Evolutionary conservation across 2,329 filamentous ascomycete species (phyloP), one percentile per base, ranked within the genome.

Genomic region (Immersiporthe knoxdaviesiana): DNA sequence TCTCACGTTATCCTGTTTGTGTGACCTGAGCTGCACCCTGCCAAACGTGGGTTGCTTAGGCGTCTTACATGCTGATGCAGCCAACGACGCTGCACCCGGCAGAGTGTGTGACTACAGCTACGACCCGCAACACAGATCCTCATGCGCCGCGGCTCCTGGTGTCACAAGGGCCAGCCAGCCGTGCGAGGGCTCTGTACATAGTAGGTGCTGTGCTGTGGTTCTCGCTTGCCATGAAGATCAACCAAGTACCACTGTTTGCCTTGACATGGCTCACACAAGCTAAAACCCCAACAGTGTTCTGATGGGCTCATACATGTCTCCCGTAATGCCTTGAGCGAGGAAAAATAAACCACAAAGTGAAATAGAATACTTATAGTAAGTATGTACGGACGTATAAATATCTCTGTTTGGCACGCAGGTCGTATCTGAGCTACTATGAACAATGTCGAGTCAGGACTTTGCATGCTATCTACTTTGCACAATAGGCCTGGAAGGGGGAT

Each of bases 391-490:
- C 11, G 11, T 39, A 18, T 47, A 8, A 32, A 50, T 10, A 18
- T 32, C 10, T 27, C 24, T 37, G 32, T 30, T 30, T 50, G 50
- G 24, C n/a, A n/a, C 7, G 21, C 41, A 21, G 56, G 30, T 12
- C 6, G 8, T 21, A n/a, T n/a, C 56, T 32, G 56, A 37, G n/a
- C 24, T 50, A n/a, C 35, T 8, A 35, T 35, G n/a, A n/a, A n/a
- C n/a, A 30, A 52, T 37, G 21, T 37, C 62, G 62, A 64, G 62
- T 64, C 62, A 64, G 62, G n/a, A 30, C 6, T 11, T 8, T 24
- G 24, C 12, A 30, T n/a, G n/a, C 47, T 27, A 27, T 27, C 47
- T 14, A 54, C 35, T 35, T 35, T 35, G 8, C 35, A 35, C 4
- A 4, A 4, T 4, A 8, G 50, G n/a, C 50, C n/a, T 18, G 52